Evolutionary conservation across 345 rosid genomes (phyloP).

Genomic region (Pistacia atlantica): DNA sequence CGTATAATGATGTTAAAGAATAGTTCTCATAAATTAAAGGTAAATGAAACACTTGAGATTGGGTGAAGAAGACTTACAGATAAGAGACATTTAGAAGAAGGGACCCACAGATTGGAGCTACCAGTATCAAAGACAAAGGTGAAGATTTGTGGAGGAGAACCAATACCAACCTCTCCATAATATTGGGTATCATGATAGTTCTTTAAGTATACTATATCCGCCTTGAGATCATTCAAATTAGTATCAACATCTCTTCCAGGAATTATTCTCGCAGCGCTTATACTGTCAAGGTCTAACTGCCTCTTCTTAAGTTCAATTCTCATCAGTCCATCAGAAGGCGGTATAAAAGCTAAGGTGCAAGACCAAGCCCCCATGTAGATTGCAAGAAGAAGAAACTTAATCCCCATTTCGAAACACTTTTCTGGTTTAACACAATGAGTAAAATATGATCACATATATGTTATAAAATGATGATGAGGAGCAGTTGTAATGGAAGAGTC

Average conservation of each 20-base stretch:
- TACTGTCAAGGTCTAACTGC: conserved; percentile 32
- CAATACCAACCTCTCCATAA: conserved; percentile 66
- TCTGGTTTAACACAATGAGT: not conserved
- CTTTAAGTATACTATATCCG: conserved; percentile 48
- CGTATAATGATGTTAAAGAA: conserved; percentile 12
- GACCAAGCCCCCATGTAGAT: conserved; percentile 34
- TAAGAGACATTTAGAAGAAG: conserved; percentile 60
- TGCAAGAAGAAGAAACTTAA: conserved; percentile 31
- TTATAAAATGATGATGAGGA: no score
- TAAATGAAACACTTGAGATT: not conserved
- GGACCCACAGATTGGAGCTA: conserved; percentile 69
- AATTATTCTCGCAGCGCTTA: conserved; percentile 34
- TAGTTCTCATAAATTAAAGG: not conserved
- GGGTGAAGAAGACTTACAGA: conserved; percentile 41
- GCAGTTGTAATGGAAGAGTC: not conserved
- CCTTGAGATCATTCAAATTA: conserved; percentile 11
- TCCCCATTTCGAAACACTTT: conserved; percentile 20
- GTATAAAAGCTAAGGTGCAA: conserved; percentile 21
- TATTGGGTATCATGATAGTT: conserved; percentile 58
- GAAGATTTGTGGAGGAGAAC: conserved; percentile 64
- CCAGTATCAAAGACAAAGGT: conserved; percentile 60
- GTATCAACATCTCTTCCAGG: not conserved
- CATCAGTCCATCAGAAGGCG: conserved; percentile 32
- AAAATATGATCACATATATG: no score
- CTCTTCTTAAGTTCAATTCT: conserved; percentile 47